These are phyloP conservation scores for Gaeumannomyces tritici DNA, from an alignment of 2,329 filamentous ascomycete species.

Conservation along the genomic window DNA sequence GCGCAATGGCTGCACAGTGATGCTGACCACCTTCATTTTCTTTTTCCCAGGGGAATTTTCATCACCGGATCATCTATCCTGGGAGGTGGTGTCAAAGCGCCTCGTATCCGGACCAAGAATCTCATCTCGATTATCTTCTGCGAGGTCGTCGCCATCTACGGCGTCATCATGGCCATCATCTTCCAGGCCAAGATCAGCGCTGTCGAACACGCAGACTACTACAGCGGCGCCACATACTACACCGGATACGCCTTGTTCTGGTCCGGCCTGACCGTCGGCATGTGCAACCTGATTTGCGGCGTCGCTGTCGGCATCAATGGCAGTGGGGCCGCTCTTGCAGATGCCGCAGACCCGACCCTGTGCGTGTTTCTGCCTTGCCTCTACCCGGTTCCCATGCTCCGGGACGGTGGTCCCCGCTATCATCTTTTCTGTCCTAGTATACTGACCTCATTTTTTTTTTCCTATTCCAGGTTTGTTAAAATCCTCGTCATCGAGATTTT, in stretches of 20 bases:
- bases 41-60: constrained; percentile 79
- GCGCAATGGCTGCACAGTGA: background rate
- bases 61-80: constrained; percentile 97
- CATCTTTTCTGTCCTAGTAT: background rate
- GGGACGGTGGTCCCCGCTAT: no score
- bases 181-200: constrained; percentile 80
- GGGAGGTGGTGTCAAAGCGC: constrained; percentile 91
- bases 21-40: background rate
- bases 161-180: constrained; percentile 98
- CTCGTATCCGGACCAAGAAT: constrained; percentile 98
- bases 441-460: constrained; percentile 8
- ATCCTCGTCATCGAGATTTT: constrained; percentile 99
- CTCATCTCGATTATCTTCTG: constrained; percentile 99
- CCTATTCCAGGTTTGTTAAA: constrained; percentile 73
- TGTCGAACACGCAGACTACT: constrained; percentile 54
- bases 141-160: constrained; percentile 99
- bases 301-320: constrained; percentile 97
- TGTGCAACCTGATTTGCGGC: constrained; percentile 94
- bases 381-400: background rate
- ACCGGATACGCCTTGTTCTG: constrained; percentile 95
- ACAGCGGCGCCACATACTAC: constrained; percentile 75
- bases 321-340: constrained; percentile 88
- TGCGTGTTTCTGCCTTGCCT: constrained; percentile 36
- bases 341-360: constrained; percentile 86
- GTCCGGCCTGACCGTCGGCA: constrained; percentile 86